A percentile compares a stretch with the other conserved stretches of the same genome.
phyloP scores from a whole-genome alignment of 768 basidiomycete genomes.

The Mycena rebaudengoi region DNA sequence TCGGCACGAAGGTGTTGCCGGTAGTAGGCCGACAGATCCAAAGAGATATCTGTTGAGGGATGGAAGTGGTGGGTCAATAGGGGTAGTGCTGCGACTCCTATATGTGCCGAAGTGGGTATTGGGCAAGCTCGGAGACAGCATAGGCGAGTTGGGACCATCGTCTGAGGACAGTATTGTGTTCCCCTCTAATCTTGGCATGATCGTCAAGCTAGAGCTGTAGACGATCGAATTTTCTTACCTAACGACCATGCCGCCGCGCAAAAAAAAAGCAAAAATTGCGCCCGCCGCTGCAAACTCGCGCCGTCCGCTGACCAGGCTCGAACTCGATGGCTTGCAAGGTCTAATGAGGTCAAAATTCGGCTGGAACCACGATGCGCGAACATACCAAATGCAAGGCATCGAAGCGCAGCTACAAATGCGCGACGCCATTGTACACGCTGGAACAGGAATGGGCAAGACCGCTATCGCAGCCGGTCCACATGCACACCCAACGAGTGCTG shows the following conservation, averaged over 20 bases:
- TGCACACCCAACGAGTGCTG: constrained; percentile 29
- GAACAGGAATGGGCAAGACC: constrained; percentile 48
- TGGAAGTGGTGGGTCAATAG: background rate
- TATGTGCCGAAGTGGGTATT: background rate
- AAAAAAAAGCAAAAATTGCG: background rate
- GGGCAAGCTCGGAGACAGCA: background rate
- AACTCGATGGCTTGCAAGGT: constrained; percentile 18
- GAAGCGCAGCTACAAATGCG: constrained; percentile 37
- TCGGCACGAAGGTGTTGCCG: background rate
- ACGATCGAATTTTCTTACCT: background rate
- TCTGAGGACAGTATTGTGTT: background rate
- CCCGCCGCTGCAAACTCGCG: background rate
- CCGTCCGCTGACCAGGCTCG: constrained; percentile 1
- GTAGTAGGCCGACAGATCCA: background rate
- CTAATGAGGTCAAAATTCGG: constrained; percentile 28
- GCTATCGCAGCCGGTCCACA: constrained; percentile 48
- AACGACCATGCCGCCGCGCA: background rate
- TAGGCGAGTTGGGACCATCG: background rate
- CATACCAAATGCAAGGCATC: constrained; percentile 41
- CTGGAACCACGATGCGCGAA: constrained; percentile 30
- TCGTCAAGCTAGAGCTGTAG: background rate
- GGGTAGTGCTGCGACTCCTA: background rate
- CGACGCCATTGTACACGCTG: constrained; percentile 47
- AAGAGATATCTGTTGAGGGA: background rate
- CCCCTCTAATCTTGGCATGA: background rate